Evolutionary conservation across 768 basidiomycete species (phyloP).

Genomic region (Termitomyces sp.): DNA sequence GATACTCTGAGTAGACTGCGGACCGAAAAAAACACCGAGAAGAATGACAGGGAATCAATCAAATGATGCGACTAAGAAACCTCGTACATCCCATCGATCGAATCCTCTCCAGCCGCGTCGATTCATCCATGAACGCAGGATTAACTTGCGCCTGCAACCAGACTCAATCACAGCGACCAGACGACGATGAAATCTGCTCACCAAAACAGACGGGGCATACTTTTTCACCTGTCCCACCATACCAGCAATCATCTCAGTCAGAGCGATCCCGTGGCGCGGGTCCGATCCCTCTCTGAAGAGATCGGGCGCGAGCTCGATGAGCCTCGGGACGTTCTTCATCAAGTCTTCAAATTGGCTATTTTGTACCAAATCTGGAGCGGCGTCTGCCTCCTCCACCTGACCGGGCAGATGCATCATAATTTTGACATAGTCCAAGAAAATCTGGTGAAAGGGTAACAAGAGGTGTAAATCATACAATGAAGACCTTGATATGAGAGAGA

Average conservation of each 20-base stretch:
- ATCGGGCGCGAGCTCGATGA: slow-evolving; percentile 66
- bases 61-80: slow-evolving; percentile 53
- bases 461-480: not conserved
- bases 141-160: slow-evolving; percentile 35
- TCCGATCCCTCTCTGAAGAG: slow-evolving; percentile 53
- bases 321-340: slow-evolving; percentile 50
- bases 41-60: not conserved
- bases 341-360: slow-evolving; percentile 56
- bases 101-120: slow-evolving; percentile 56
- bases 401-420: slow-evolving; percentile 56
- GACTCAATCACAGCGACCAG: slow-evolving; percentile 15
- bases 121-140: slow-evolving; percentile 43
- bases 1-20: not conserved
- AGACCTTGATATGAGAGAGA: not conserved
- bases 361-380: slow-evolving; percentile 39
- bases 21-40: not conserved
- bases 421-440: slow-evolving; percentile 67
- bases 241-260: slow-evolving; percentile 68
- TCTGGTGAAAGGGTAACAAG: slow-evolving; percentile 27
- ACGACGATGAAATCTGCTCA: slow-evolving; percentile 26
- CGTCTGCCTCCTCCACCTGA: slow-evolving; percentile 33
- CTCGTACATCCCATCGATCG: slow-evolving; percentile 57
- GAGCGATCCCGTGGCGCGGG: slow-evolving; percentile 60
- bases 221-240: slow-evolving; percentile 55
- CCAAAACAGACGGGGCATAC: slow-evolving; percentile 54